Conservation (phyloP, 768 basidiomycete genomes). For the Lentinula detonsa region DNA sequence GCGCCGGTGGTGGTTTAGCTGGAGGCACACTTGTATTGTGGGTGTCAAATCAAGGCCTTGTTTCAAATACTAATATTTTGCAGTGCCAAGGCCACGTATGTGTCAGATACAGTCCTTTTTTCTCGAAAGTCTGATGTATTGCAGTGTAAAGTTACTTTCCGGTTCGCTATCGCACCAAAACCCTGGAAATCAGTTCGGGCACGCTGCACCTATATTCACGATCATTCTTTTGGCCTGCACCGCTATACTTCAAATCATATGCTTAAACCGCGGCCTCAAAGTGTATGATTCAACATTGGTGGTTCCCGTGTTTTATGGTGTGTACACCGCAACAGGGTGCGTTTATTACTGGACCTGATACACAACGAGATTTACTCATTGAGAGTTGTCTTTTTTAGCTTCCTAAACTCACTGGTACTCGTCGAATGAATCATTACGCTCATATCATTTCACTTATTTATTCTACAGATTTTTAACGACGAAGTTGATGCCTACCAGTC, state of each 20-base stretch:
- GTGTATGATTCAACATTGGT: slow-evolving; percentile 89
- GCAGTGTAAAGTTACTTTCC: slow-evolving; percentile 74
- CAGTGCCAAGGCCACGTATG: slow-evolving; percentile 55
- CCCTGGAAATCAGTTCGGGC: slow-evolving; percentile 83
- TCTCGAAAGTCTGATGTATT: slow-evolving; percentile 8
- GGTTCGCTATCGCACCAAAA: slow-evolving; percentile 75
- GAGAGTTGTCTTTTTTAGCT: slow-evolving; percentile 23
- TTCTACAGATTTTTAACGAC: slow-evolving; percentile 65
- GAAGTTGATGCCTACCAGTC: slow-evolving; percentile 80
- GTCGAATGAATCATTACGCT: neutral
- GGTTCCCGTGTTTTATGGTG: slow-evolving; percentile 92
- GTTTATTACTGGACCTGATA: slow-evolving; percentile 12
- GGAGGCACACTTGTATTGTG: slow-evolving; percentile 82
- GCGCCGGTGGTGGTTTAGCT: slow-evolving; percentile 85
- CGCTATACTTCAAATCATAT: slow-evolving; percentile 86
- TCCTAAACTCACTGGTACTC: slow-evolving; percentile 50
- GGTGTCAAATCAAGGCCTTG: neutral
- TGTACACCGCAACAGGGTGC: slow-evolving; percentile 81
- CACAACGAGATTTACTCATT: neutral
- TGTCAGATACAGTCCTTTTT: slow-evolving; percentile 7
- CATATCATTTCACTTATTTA: too few species aligned
- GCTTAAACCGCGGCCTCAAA: slow-evolving; percentile 84
- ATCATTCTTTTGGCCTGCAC: slow-evolving; percentile 62
- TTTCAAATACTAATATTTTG: neutral
- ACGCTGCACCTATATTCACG: slow-evolving; percentile 74